Percentiles rank a stretch among this genome's conserved stretches.
These are phyloP conservation scores for Asterella californica DNA, from an alignment of 225 moss, liverwort and hornwort species.

Conservation along the genomic window DNA sequence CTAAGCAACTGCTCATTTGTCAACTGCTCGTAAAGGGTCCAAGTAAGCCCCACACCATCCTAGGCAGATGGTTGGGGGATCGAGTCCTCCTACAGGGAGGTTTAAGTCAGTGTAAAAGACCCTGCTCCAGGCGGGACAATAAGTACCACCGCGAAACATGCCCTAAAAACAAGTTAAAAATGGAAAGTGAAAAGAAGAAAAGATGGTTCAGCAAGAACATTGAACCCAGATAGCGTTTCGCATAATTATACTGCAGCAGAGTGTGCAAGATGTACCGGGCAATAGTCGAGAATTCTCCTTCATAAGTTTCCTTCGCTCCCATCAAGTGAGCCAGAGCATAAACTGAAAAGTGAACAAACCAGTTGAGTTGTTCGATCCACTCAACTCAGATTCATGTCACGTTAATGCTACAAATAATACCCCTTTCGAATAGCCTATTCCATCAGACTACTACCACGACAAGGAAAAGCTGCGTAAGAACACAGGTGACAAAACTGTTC, in stretches of 20 bases:
- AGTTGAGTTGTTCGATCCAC: not conserved
- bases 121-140: no score
- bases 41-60: no score
- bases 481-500: not conserved
- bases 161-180: no score
- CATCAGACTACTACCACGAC: not conserved
- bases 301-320: slow-evolving; percentile 88
- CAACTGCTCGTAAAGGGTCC: no score
- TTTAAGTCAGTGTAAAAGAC: no score
- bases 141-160: no score
- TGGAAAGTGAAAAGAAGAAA: no score
- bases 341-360: slow-evolving; percentile 43
- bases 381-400: not conserved
- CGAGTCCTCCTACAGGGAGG: no score
- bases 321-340: slow-evolving; percentile 83
- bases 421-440: not conserved
- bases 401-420: not conserved
- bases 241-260: not conserved
- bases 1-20: no score
- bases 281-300: slow-evolving; percentile 85
- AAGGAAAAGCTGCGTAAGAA: not conserved
- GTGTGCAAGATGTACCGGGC: slow-evolving; percentile 55
- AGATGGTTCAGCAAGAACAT: not conserved
- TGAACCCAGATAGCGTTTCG: not conserved
- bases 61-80: no score